A percentile compares a stretch with the other conserved stretches of the same genome.
These are phyloP conservation scores for Gossypium mustelinum DNA, from an alignment of 345 rosid species.

Conservation along the genomic window DNA sequence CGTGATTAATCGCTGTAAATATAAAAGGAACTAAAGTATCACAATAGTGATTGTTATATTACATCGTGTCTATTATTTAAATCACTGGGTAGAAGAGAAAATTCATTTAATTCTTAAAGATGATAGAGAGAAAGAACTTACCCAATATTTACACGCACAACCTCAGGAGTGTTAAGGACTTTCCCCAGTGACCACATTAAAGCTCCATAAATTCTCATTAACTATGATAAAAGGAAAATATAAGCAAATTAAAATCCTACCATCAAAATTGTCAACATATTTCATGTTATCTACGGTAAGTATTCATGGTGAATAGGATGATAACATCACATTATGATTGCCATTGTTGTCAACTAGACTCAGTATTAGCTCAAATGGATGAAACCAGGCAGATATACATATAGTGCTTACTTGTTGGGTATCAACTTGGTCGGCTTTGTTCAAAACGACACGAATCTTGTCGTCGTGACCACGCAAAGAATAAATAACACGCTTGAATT, in stretches of 20 bases:
- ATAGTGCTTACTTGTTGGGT: constrained; percentile 68
- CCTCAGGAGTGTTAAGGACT: constrained; percentile 94
- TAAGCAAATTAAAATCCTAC: constrained; percentile 6
- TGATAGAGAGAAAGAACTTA: constrained; percentile 22
- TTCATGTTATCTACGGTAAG: not conserved
- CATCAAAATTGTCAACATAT: not conserved
- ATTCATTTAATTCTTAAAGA: not conserved
- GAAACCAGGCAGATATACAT: not conserved
- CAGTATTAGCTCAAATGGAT: not conserved
- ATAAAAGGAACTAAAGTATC: not conserved
- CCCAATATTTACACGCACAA: constrained; percentile 92
- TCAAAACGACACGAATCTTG: constrained; percentile 91
- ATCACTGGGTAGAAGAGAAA: not conserved
- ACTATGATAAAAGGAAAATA: constrained; percentile 36
- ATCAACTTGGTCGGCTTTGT: constrained; percentile 94
- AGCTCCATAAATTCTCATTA: constrained; percentile 98
- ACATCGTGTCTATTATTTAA: too few relatives aligned
- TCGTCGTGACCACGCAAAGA: constrained; percentile 95
- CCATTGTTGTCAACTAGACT: not conserved
- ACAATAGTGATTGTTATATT: too few relatives aligned
- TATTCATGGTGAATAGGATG: not conserved
- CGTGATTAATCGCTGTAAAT: not conserved
- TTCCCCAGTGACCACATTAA: constrained; percentile 99
- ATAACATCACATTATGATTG: not conserved
- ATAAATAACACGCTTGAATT: constrained; percentile 93